Evolutionary conservation across 2,329 filamentous ascomycete species (phyloP), one percentile per base, ranked within the genome.

Genomic region (Magnaporthales sp.): DNA sequence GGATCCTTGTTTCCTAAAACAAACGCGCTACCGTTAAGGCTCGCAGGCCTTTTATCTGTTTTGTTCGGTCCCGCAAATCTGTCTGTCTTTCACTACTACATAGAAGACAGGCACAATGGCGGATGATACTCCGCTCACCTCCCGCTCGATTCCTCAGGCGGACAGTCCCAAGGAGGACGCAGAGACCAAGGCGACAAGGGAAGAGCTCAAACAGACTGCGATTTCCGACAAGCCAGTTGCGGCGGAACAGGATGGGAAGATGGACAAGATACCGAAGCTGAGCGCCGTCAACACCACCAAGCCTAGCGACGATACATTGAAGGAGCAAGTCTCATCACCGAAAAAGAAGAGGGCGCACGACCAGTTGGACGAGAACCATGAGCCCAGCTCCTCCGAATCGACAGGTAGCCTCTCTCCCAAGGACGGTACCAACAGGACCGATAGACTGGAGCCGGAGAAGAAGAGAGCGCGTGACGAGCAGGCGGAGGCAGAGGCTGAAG

Each of bases 291-390:
- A 76, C 67, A 69, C 71, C n/a, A 27, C 60, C 60, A 65, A 54
- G 38, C 63, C 38, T 11, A 5, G 24, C 26, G 46, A 51, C 19
- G 76, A 81, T 65, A 75, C 77, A 51, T 73, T 80, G 71, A 82
- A 78, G 72, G 83, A 87, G 63, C 78, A 82, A 67, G 73, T 86
- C 61, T 78, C 81, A 24, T 89, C 86, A 13, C 87, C 87, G 31
- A 89, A 89, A 79, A 89, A 89, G 80, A 89, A 89, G 79, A 81
- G 87, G 70, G 83, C 80, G 30, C 84, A 85, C 70, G 85, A 86
- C 69, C 81, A 88, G 74, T 76, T 87, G 19, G 86, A 88, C 30
- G 79, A 82, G 63, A 75, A 77, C 64, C 80, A 77, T 70, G 80
- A 80, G 54, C 68, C 74, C 5, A 74, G 78, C 51, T 75, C 77